phyloP scores from a whole-genome alignment of 2,329 filamentous ascomycete genomes.

The Hypomyces perniciosus region DNA sequence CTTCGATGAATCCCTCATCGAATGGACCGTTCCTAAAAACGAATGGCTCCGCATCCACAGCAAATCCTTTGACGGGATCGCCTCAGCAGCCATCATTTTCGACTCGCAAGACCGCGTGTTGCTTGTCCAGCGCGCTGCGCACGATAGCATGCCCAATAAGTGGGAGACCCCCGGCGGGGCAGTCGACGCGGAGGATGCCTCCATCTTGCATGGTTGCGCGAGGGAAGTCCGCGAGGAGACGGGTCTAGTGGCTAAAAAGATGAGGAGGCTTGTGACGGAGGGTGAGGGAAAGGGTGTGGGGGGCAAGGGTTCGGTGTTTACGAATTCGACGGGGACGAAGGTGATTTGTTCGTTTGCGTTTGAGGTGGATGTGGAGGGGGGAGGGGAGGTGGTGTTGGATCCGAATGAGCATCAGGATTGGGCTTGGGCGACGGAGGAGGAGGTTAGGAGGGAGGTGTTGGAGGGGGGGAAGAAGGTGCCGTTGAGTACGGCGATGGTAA shows the following conservation, averaged over 20 bases:
- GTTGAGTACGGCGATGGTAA: constrained; percentile 25
- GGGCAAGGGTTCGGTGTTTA: constrained; percentile 25
- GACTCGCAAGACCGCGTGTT: constrained; percentile 31
- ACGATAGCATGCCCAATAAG: constrained; percentile 38
- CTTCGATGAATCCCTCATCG: constrained; percentile 9
- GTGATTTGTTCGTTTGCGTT: constrained; percentile 31
- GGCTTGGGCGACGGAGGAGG: constrained; percentile 35
- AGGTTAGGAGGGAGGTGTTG: constrained; percentile 23
- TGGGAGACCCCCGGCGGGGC: constrained; percentile 49
- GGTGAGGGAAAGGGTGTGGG: constrained; percentile 11
- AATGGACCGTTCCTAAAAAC: constrained; percentile 3
- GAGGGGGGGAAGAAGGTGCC: constrained; percentile 24
- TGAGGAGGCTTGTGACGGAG: constrained; percentile 26
- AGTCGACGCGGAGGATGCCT: constrained; percentile 35
- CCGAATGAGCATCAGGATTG: constrained; percentile 36
- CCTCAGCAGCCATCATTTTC: constrained; percentile 31
- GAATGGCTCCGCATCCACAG: constrained; percentile 7
- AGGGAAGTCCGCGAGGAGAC: constrained; percentile 46
- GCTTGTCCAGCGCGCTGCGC: constrained; percentile 39
- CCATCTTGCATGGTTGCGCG: constrained; percentile 37
- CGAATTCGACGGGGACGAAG: constrained; percentile 27
- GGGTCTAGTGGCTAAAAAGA: constrained; percentile 28
- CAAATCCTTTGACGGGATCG: constrained; percentile 25
- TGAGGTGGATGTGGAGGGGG: constrained; percentile 28
- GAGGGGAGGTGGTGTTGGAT: constrained; percentile 28